A percentile compares a stretch with the other conserved stretches of the same genome.
These are phyloP conservation scores for Nannizziopsis arthrosporioides DNA, from an alignment of 2,329 filamentous ascomycete species.

Conservation along the genomic window DNA sequence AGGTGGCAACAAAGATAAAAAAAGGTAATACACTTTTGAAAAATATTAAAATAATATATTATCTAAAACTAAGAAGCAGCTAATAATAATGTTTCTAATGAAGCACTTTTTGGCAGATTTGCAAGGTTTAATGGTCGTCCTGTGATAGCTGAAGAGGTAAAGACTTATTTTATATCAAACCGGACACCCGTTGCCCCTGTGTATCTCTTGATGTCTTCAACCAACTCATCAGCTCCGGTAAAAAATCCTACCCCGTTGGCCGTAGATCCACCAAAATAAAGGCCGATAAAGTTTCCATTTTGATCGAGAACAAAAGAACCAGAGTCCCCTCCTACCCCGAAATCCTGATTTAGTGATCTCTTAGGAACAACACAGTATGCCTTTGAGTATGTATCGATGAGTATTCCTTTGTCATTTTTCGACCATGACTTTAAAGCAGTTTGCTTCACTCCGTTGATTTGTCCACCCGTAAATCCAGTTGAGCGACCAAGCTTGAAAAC, in stretches of 20 bases:
- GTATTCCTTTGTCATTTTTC: not conserved
- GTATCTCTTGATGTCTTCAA: not conserved
- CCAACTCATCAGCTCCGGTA: not conserved
- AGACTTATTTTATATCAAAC: no score
- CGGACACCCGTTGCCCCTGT: not conserved
- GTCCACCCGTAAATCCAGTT: not conserved
- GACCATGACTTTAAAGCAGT: not conserved
- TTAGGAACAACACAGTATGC: not conserved
- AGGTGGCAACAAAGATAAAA: no score
- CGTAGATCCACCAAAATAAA: constrained; percentile 1
- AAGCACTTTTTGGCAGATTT: no score
- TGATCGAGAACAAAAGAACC: not conserved
- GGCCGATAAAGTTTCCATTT: not conserved
- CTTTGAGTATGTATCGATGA: not conserved
- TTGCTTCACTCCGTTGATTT: not conserved
- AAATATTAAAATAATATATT: no score
- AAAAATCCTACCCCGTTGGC: constrained; percentile 1
- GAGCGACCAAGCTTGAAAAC: no score
- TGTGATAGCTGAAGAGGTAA: no score
- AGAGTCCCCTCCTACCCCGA: no score
- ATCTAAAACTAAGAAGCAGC: no score
- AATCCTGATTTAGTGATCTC: no score
- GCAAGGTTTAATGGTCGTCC: no score
- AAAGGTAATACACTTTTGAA: no score
- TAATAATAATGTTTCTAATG: no score